Percentiles rank a stretch among this genome's conserved stretches.
phyloP scores from a whole-genome alignment of 306 rosid species.

The barrel medic (Medicago truncatula) region MtrunA17r5.0-ANR NC_053048.1:49405001-49405500 shows the following conservation, averaged over 20 bases:
- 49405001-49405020: constrained; percentile 11
- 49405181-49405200: background rate
- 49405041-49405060: constrained; percentile 18
- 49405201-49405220: background rate
- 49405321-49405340: background rate
- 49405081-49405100: background rate
- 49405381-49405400: background rate
- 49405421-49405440: background rate
- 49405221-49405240: background rate
- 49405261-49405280: background rate
- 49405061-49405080: background rate
- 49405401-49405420: background rate
- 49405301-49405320: background rate
- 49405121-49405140: constrained; percentile 7
- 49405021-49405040: background rate
- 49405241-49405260: background rate
- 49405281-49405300: background rate
- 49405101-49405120: background rate
- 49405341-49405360: background rate
- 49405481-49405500: background rate
- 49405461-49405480: background rate
- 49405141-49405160: background rate
- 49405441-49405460: background rate
- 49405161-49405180: background rate
- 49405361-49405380: background rate